Conservation (phyloP, 176 grass and related monocot genomes). For the Musa acuminata region DNA sequence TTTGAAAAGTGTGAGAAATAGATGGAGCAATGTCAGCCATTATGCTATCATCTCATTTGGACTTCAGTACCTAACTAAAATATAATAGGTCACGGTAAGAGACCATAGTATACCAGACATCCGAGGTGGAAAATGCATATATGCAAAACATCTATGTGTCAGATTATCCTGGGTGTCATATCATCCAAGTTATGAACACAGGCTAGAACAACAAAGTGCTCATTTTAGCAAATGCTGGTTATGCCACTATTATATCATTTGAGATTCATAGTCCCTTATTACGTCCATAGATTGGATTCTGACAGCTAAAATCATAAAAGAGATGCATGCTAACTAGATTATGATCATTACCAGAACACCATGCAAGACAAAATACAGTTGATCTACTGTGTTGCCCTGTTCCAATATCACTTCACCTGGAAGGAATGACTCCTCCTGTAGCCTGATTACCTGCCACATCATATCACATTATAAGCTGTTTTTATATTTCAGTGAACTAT, state of each 20-base stretch:
- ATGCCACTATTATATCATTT: too few species aligned
- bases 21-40: background rate
- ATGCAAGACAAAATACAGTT: constrained; percentile 88
- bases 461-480: constrained; percentile 6
- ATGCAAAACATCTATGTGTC: background rate
- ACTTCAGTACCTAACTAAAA: background rate
- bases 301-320: background rate
- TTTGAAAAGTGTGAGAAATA: background rate
- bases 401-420: constrained; percentile 94
- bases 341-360: constrained; percentile 49
- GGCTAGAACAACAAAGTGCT: background rate
- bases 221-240: background rate
- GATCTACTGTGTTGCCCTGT: constrained; percentile 79
- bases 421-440: constrained; percentile 94
- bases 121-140: background rate
- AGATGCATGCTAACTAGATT: background rate
- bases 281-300: background rate
- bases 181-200: background rate
- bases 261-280: background rate
- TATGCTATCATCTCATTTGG: background rate
- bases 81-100: background rate
- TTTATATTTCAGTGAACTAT: background rate
- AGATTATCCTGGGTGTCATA: background rate
- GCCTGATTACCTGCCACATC: constrained; percentile 51
- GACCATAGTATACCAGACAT: background rate